Evolutionary conservation across 306 rosid species (phyloP).

Genomic region (Castanea crenata): DNA sequence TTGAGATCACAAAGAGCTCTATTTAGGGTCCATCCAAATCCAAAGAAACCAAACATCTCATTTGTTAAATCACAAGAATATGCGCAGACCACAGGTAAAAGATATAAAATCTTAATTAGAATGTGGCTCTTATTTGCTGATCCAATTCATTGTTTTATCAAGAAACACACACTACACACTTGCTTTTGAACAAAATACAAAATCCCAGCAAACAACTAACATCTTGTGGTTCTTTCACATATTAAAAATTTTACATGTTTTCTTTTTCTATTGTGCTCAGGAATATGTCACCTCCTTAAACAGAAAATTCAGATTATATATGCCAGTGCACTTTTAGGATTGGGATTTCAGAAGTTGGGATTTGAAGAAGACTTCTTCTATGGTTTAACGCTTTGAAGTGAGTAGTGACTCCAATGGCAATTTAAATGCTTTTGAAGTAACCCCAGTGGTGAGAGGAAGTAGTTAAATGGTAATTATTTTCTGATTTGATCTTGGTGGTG

Average conservation of each 20-base stretch:
- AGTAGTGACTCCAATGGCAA: not conserved
- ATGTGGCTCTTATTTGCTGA: not conserved
- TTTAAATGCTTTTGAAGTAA: conserved; percentile 4
- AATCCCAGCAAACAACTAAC: not conserved
- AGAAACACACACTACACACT: not conserved
- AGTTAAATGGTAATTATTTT: not conserved
- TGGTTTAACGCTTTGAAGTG: conserved; percentile 21
- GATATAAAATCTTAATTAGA: not conserved
- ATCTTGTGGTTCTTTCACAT: not conserved
- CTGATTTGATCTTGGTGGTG: not conserved
- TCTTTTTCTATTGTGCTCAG: conserved; percentile 24
- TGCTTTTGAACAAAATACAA: not conserved
- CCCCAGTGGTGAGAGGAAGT: not conserved
- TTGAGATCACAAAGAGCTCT: conserved; percentile 22
- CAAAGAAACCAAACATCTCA: not conserved
- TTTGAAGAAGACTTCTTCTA: conserved; percentile 34
- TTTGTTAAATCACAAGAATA: conserved; percentile 15
- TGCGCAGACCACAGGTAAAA: conserved; percentile 25
- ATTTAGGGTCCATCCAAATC: conserved; percentile 5
- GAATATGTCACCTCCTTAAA: conserved; percentile 22
- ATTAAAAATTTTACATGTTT: not conserved
- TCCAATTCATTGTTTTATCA: not conserved
- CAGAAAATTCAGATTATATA: conserved; percentile 24
- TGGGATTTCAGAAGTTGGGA: conserved; percentile 35
- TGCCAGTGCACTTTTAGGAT: conserved; percentile 27